A percentile compares a stretch with the other conserved stretches of the same genome.
Evolutionary conservation across 108 stramenopile genomes (phyloP).

Genomic region (Bacterosira constricta): DNA sequence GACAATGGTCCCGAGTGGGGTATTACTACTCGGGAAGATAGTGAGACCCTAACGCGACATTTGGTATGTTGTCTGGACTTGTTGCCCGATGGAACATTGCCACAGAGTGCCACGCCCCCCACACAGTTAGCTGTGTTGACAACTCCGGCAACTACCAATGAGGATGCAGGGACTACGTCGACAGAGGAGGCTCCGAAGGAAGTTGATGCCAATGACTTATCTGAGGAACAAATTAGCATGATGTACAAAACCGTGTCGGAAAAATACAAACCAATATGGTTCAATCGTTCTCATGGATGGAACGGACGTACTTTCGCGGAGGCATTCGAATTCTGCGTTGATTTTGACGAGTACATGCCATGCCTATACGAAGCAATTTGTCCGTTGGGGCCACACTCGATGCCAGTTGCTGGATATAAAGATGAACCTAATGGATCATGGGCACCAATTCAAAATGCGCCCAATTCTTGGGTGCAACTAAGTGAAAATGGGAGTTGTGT

Average conservation of each 20-base stretch:
- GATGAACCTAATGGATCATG: constrained; percentile 20
- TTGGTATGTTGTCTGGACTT: constrained; percentile 11
- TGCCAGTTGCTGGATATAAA: neutral
- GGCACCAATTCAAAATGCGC: constrained; percentile 26
- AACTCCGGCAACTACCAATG: neutral
- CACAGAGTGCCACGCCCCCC: too few relatives aligned
- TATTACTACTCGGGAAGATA: neutral
- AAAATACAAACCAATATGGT: constrained; percentile 19
- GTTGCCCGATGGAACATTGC: too few relatives aligned
- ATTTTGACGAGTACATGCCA: neutral
- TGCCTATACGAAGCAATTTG: constrained; percentile 3
- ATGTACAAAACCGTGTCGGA: neutral
- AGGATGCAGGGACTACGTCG: neutral
- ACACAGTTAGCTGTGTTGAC: too few relatives aligned
- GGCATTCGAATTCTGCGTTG: constrained; percentile 21
- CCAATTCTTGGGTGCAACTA: constrained; percentile 38
- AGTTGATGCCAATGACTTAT: neutral
- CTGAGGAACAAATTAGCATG: constrained; percentile 9
- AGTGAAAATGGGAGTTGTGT: constrained; percentile 7
- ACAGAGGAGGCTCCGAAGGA: neutral
- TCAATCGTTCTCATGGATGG: constrained; percentile 27
- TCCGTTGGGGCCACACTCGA: neutral
- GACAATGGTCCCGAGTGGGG: neutral
- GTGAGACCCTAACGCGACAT: constrained; percentile 8
- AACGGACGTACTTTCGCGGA: constrained; percentile 15